Base-by-base conservation (phyloP, 148 eudicot genomes). In the Nepenthes mirabilis region DNA sequence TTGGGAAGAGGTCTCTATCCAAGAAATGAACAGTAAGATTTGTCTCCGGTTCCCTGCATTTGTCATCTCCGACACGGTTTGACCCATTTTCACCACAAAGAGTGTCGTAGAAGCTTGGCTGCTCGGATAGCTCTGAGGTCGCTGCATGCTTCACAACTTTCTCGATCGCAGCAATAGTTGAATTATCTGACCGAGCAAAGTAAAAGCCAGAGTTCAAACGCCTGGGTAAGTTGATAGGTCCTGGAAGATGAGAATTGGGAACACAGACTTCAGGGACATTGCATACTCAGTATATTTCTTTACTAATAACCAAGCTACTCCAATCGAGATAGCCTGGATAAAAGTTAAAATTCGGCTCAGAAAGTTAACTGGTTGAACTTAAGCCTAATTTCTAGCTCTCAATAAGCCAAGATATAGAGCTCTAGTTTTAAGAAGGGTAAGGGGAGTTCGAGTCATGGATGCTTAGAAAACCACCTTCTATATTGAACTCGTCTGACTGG, bases 161-260 rank as follows among this genome's bases (percentile, higher is more conserved):
- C 59, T 80, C 84, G 74, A 93, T 50, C 62, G 87, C 95, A 14
- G 83, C 65, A 55, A 86, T 81, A 8, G 99, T 86, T 73, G 80
- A 55, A 64, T 23, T 68, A 78, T 93, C 95, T 5, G 91, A 80
- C 36, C 67, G 80, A 69, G 91, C 96, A 67, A 78, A 93, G 69
- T 93, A 93, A 72, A 93, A 93, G 62, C 99, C 99, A 55, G 99
- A 93, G 69, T 93, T 88, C 68, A 86, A 79, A 70, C 91, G 91
- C 57, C 91, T 76, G 36, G 99, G 98, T 56, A 93, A 69, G 75
- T 88, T 93, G 57, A 86, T 82, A 14, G 98, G 89, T 70, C 85
- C 98, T 93, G 77, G 33, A 75, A 67, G 59, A 58, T 33, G 40
- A 67, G n/a, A 12, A 50, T 34, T n/a, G 14, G 58, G 60, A 62